Conservation (phyloP, 1,139 yeast genomes). For the Yamadazyma membranifaciens region DNA sequence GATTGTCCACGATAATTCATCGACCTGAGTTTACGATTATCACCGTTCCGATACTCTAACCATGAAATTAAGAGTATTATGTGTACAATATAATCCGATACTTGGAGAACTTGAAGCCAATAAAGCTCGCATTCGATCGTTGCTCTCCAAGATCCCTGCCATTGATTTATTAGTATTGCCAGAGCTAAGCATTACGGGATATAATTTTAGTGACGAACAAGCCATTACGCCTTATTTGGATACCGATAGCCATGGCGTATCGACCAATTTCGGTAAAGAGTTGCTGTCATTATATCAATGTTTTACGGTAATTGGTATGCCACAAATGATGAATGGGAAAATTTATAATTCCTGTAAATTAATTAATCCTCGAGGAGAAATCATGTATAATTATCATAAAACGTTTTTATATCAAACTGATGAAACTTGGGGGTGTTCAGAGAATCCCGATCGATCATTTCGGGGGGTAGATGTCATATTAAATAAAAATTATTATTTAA, state of each 20-base stretch:
- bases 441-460: conserved; percentile 58
- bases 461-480: conserved; percentile 37
- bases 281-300: conserved; percentile 54
- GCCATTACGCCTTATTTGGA: conserved; percentile 68
- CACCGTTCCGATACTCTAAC: too few species aligned
- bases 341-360: conserved; percentile 75
- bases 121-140: conserved; percentile 16
- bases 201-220: conserved; percentile 53
- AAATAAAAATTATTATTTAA: conserved; percentile 25
- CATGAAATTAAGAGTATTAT: conserved; percentile 49
- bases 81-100: conserved; percentile 66
- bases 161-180: conserved; percentile 73
- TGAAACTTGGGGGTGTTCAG: conserved; percentile 75
- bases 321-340: conserved; percentile 47
- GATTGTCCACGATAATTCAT: too few species aligned
- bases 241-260: conserved; percentile 27
- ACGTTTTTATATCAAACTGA: conserved; percentile 79
- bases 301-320: conserved; percentile 80
- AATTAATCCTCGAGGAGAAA: conserved; percentile 55
- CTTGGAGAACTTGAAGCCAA: conserved; percentile 61
- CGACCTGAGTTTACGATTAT: too few species aligned
- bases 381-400: conserved; percentile 71
- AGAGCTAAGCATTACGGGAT: conserved; percentile 85
- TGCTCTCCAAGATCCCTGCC: conserved; percentile 36
- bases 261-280: conserved; percentile 56